Evolutionary conservation across 2,329 filamentous ascomycete species (phyloP).

Genomic region (Immersiporthe knoxdaviesiana): DNA sequence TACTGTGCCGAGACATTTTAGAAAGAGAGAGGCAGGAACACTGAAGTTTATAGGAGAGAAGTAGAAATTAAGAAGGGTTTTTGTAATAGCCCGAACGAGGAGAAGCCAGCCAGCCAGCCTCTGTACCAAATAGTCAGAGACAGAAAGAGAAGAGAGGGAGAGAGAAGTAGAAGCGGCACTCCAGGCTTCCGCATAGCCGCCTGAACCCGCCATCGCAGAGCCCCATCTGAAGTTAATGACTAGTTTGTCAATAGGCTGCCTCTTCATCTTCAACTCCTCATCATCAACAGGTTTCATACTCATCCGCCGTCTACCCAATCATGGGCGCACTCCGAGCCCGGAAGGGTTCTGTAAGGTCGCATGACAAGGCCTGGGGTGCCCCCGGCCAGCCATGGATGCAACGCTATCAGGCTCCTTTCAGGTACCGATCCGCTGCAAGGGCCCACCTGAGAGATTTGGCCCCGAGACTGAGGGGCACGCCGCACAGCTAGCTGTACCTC

Average conservation of each 20-base stretch:
- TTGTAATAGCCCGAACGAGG: not conserved
- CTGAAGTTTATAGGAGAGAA: too few relatives aligned
- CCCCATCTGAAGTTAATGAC: not conserved
- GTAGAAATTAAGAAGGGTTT: not conserved
- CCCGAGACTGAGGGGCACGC: conserved; percentile 3
- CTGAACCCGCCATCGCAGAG: not conserved
- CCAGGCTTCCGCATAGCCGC: not conserved
- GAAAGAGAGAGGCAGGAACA: too few relatives aligned
- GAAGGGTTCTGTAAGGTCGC: conserved; percentile 7
- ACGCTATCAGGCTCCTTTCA: conserved; percentile 5
- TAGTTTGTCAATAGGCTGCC: not conserved
- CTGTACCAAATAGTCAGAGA: too few relatives aligned
- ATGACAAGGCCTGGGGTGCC: not conserved
- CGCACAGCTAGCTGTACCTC: not conserved
- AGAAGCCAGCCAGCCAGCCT: too few relatives aligned
- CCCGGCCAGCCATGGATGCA: not conserved
- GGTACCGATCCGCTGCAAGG: conserved; percentile 5
- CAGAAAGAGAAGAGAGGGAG: too few relatives aligned
- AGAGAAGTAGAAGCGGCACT: not conserved
- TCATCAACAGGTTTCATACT: not conserved
- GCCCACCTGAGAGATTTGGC: conserved; percentile 8
- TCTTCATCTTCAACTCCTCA: not conserved
- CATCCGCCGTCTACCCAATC: not conserved
- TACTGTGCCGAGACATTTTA: not conserved
- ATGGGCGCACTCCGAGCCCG: not conserved